A percentile compares a stretch with the other conserved stretches of the same genome.
Conservation (phyloP, 2,329 filamentous ascomycete genomes). For the Fusarium sp. region DNA sequence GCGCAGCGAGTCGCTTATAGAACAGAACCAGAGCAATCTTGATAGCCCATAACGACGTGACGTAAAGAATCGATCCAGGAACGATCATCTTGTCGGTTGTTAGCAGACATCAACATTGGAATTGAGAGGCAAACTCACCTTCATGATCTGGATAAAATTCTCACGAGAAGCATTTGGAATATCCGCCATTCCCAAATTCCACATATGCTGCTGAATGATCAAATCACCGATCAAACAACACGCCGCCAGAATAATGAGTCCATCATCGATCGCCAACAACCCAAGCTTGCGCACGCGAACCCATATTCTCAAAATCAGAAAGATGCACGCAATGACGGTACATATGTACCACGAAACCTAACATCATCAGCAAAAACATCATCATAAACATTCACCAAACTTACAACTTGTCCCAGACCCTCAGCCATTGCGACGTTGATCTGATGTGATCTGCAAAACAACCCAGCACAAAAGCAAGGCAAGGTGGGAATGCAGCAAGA, state of each 20-base stretch:
- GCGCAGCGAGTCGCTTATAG: slow-evolving; percentile 54
- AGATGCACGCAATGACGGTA: slow-evolving; percentile 34
- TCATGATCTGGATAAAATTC: slow-evolving; percentile 45
- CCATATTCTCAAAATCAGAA: slow-evolving; percentile 35
- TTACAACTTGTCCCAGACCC: slow-evolving; percentile 43
- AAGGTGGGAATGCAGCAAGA: slow-evolving; percentile 14
- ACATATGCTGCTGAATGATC: slow-evolving; percentile 42
- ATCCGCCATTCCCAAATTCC: slow-evolving; percentile 45
- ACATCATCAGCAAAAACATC: neutral
- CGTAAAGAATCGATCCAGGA: slow-evolving; percentile 55
- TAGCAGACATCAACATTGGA: neutral
- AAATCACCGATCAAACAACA: slow-evolving; percentile 40
- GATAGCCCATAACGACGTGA: slow-evolving; percentile 55
- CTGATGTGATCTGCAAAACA: slow-evolving; percentile 16
- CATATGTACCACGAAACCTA: slow-evolving; percentile 44
- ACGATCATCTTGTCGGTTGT: slow-evolving; percentile 50
- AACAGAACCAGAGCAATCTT: slow-evolving; percentile 56
- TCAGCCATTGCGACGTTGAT: slow-evolving; percentile 39
- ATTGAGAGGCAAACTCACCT: slow-evolving; percentile 1
- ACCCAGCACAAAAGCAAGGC: neutral
- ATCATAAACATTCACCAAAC: neutral
- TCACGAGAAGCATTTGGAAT: slow-evolving; percentile 37
- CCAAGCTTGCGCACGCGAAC: slow-evolving; percentile 37
- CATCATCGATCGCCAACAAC: slow-evolving; percentile 32
- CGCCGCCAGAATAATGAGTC: slow-evolving; percentile 30